Evolutionary conservation across 2,329 filamentous ascomycete species (phyloP), one percentile per base, ranked within the genome.

Genomic region (Aaosphaeria pasadenensis): DNA sequence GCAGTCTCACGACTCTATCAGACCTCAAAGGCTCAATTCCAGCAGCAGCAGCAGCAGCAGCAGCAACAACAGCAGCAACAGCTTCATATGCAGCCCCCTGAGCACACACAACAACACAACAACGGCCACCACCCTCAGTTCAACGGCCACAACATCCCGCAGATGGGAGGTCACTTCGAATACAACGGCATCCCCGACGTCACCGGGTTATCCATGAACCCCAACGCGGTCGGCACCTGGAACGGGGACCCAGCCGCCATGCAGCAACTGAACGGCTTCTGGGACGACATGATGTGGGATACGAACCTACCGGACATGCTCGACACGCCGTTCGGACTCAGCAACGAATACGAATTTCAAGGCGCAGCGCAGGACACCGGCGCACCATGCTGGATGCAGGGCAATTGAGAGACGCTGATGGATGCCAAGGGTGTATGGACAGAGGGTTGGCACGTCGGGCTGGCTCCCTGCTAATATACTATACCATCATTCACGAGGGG

Each of bases 261-360:
- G 48, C 66, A 64, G 38, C 59, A 63, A 39, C 46, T 64, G 31
- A 57, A 44, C 33, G 59, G 55, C 7, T 70, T 71, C 48, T 72
- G 70, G 70, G 68, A 71, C 47, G 67, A 71, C 43, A 71, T 71
- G 67, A 69, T 71, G 65, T 72, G 70, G 70, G 70, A 72, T 42
- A 70, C 67, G 1, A 66, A 64, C 39, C 45, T 70, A 17, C 66
- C 67, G 4, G 67, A 71, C 46, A 65, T 70, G 57, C 56, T 67
- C 11, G 69, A 71, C 39, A 58, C 60, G 11, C 66, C 67, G 4
- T 69, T 66, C 50, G 64, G 65, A 2, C 43, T 69, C 4, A 56
- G 54, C 17, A 63, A 59, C n/a, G 66, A 67, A 28, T 69, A 63
- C 38, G 69, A 70, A 11, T 71, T 63, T 44, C 59, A 61, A 13